These are phyloP conservation scores for Saturnispora diversa DNA, from an alignment of 805 yeast species.

Conservation along the genomic window DNA sequence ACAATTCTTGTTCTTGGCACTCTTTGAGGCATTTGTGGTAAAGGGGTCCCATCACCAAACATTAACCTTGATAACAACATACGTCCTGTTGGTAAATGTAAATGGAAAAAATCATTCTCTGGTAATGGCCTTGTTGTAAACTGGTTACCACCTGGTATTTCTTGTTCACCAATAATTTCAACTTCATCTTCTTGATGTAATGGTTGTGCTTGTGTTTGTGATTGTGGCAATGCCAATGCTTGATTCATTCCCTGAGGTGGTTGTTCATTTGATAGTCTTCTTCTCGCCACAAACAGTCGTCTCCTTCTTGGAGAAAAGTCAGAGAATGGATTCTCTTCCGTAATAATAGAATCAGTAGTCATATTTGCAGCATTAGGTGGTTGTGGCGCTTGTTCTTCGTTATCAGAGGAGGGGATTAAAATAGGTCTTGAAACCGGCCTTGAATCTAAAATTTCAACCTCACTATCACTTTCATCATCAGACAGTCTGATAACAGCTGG, in stretches of 20 bases:
- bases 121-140: not conserved
- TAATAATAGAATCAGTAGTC: too few species aligned
- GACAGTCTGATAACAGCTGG: slow-evolving; percentile 1
- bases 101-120: slow-evolving; percentile 2
- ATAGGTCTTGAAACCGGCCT: not conserved
- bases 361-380: not conserved
- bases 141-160: slow-evolving; percentile 14
- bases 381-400: not conserved
- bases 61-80: not conserved
- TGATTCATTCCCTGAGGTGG: too few species aligned
- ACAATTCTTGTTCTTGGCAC: not conserved
- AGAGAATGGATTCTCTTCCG: too few species aligned
- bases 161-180: slow-evolving; percentile 18
- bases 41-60: not conserved
- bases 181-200: slow-evolving; percentile 1
- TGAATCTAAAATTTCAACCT: slow-evolving; percentile 16
- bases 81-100: slow-evolving; percentile 5
- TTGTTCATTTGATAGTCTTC: too few species aligned
- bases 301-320: too few species aligned
- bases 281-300: too few species aligned
- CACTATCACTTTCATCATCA: slow-evolving; percentile 1
- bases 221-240: too few species aligned
- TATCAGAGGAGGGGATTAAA: slow-evolving; percentile 4
- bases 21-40: not conserved
- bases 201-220: too few species aligned